A percentile compares a stretch with the other conserved stretches of the same genome.
phyloP scores from a whole-genome alignment of 805 yeast species.

The Yamadazyma olivae region DNA sequence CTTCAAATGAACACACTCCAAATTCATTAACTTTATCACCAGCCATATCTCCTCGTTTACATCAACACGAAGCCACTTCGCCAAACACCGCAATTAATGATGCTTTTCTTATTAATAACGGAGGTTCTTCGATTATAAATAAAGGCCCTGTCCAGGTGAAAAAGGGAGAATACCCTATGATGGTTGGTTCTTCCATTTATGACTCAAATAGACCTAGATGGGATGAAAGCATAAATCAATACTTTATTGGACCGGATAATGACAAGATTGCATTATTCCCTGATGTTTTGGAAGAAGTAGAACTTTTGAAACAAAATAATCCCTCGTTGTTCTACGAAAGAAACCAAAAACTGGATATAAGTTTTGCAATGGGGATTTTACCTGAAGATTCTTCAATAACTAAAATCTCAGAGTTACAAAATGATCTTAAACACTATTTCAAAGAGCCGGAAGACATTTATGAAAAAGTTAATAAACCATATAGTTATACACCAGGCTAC shows the following conservation, averaged over 20 bases:
- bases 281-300: constrained; percentile 50
- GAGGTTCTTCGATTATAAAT: background rate
- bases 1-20: constrained; percentile 25
- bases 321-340: constrained; percentile 39
- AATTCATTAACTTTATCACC: constrained; percentile 32
- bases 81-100: constrained; percentile 16
- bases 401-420: constrained; percentile 13
- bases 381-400: constrained; percentile 32
- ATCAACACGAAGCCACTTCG: constrained; percentile 5
- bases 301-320: constrained; percentile 33
- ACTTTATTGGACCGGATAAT: constrained; percentile 54
- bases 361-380: constrained; percentile 45
- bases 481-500: constrained; percentile 87
- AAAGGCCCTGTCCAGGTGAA: background rate
- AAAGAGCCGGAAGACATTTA: constrained; percentile 79
- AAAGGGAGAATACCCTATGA: background rate
- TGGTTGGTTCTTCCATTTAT: constrained; percentile 6
- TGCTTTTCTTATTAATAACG: constrained; percentile 9
- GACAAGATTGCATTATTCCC: constrained; percentile 51
- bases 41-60: constrained; percentile 32
- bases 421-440: constrained; percentile 20
- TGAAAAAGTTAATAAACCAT: constrained; percentile 70
- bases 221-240: constrained; percentile 64
- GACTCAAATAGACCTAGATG: constrained; percentile 39
- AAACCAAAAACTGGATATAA: constrained; percentile 39